Evolutionary conservation across 768 basidiomycete species (phyloP), one percentile per base, ranked within the genome.

Genomic region (Hirschioporus abietinus): DNA sequence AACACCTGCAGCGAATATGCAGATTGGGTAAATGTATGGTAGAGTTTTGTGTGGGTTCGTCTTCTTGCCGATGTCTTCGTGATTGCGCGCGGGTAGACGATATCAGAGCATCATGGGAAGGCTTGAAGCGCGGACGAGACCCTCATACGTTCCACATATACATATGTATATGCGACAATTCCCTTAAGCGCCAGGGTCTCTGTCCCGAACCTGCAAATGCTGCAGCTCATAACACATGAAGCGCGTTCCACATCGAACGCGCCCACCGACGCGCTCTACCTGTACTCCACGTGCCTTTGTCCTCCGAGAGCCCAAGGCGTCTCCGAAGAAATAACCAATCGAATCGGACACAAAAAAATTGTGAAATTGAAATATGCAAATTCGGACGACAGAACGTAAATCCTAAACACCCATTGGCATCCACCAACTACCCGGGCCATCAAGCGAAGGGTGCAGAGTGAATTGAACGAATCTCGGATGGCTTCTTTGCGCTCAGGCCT

Each of bases 201-300:
- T 25, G 42, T 18, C 64, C 67, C 65, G 42, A 65, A 34, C 24
- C 30, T 26, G 59, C n/a, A 64, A 61, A 7, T 24, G 35, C 18
- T 17, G 24, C 7, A 34, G 23, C 23, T 9, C 23, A 24, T 20
- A 27, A 30, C 26, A 66, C 20, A 63, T 61, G 34, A 15, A 58
- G 36, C 18, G 24, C 42, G 34, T 24, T 35, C 34, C 63, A 34
- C 35, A 57, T 52, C 23, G 27, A 35, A 67, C 64, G 57, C 35
- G 62, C 67, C 67, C 15, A 6, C 42, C 42, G 42, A 52, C 42
- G 42, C 42, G 42, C 42, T 10, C 42, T 52, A 52, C 42, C 42
- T 52, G 42, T 12, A 52, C 20, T 52, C 42, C 42, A 52, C 20
- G 42, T 52, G 42, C 42, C 42, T 52, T 20, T 10, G 42, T 52